Evolutionary conservation across 2,329 filamentous ascomycete genomes (phyloP).

Genomic region (Fusarium agapanthi): DNA sequence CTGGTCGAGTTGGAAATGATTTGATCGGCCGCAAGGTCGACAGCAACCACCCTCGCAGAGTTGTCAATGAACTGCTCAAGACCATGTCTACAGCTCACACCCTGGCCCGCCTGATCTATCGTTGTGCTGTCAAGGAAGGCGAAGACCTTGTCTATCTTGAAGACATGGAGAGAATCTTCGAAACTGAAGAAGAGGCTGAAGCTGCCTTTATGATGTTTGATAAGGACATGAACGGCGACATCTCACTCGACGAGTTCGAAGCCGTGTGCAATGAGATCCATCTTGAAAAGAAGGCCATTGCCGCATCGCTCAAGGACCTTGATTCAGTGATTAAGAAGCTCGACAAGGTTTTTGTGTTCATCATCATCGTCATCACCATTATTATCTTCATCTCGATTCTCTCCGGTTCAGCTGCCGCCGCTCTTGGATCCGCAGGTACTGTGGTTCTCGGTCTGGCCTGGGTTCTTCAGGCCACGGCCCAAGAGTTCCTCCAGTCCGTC

Average conservation of each 20-base stretch:
- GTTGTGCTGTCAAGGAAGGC: conserved; percentile 80
- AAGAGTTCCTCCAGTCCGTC: conserved; percentile 92
- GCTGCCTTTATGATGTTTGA: conserved; percentile 93
- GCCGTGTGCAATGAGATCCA: conserved; percentile 94
- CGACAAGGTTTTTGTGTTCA: conserved; percentile 87
- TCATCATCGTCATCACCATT: conserved; percentile 81
- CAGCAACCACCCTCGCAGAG: conserved; percentile 83
- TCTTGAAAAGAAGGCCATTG: conserved; percentile 93
- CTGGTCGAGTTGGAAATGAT: conserved; percentile 87
- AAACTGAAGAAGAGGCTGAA: conserved; percentile 84
- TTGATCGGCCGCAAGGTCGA: conserved; percentile 81
- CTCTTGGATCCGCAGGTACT: conserved; percentile 88
- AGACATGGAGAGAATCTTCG: conserved; percentile 81
- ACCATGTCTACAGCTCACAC: conserved; percentile 80
- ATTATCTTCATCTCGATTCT: conserved; percentile 91
- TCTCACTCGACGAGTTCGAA: conserved; percentile 94
- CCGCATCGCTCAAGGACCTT: conserved; percentile 91
- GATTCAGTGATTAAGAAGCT: conserved; percentile 93
- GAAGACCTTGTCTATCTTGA: conserved; percentile 80
- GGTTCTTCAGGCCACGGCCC: conserved; percentile 91
- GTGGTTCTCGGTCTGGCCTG: conserved; percentile 89
- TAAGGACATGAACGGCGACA: conserved; percentile 95
- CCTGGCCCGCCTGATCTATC: conserved; percentile 86
- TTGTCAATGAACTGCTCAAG: conserved; percentile 79
- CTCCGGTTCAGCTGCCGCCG: conserved; percentile 88